Evolutionary conservation across 1,284 basidiomycete genomes (phyloP).

Genomic region (Cryptococcus deneoformans): DNA sequence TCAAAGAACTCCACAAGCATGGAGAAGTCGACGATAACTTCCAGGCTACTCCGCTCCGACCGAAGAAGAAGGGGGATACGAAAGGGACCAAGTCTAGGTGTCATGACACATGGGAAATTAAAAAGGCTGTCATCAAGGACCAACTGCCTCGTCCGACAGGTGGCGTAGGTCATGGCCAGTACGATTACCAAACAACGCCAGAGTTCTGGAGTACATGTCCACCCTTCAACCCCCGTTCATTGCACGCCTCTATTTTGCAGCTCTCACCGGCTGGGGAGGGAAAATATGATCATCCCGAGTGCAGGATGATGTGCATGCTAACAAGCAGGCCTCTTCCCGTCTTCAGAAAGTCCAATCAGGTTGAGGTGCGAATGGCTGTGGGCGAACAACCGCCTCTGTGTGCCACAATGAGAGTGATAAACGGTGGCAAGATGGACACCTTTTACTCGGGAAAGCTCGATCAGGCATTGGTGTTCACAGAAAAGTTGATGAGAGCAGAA

Average conservation of each 20-base stretch:
- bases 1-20: slow-evolving; percentile 5
- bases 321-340: slow-evolving; percentile 17
- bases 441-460: slow-evolving; percentile 21
- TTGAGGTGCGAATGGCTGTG: slow-evolving; percentile 2
- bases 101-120: slow-evolving; percentile 1
- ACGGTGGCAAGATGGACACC: slow-evolving; percentile 18
- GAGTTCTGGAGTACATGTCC: slow-evolving; percentile 17
- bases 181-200: slow-evolving; percentile 8
- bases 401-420: slow-evolving; percentile 12
- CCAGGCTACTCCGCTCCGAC: slow-evolving; percentile 1
- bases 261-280: slow-evolving; percentile 3
- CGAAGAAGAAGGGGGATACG: background rate
- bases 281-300: slow-evolving; percentile 3
- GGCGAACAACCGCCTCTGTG: slow-evolving; percentile 8
- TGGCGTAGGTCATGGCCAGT: slow-evolving; percentile 3
- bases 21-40: slow-evolving; percentile 7
- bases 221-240: slow-evolving; percentile 1
- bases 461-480: slow-evolving; percentile 20
- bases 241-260: slow-evolving; percentile 19
- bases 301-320: slow-evolving; percentile 20
- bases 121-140: slow-evolving; percentile 1
- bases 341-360: background rate
- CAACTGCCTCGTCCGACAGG: slow-evolving; percentile 5
- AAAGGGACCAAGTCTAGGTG: slow-evolving; percentile 5
- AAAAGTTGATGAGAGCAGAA: slow-evolving; percentile 26